Evolutionary conservation across 805 yeast genomes (phyloP), one percentile per base, ranked within the genome.

Genomic region (Yarrowia sp.): DNA sequence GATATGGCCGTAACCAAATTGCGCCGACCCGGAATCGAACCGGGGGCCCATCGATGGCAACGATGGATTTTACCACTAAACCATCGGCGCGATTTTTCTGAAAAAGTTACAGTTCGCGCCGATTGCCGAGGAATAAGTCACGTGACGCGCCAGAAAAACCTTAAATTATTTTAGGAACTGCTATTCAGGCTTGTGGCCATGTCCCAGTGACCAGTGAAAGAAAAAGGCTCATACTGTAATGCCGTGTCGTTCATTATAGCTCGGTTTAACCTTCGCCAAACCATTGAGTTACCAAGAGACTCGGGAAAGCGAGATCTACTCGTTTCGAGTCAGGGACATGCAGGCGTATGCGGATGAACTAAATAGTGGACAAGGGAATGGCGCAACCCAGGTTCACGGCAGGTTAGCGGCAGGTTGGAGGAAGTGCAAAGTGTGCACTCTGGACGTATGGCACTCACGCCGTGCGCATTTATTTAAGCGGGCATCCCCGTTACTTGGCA

Each of bases 31-130:
- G 58, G 58, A 51, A 51, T 51, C 43, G 58, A 51, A 51, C 58
- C 58, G 58, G 58, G 58, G 58, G 58, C 58, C 58, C 58, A 51
- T 51, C 58, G 58, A 51, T 51, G 58, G 58, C 58, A 51, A 51
- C 58, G 58, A 51, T 51, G 58, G 58, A 51, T 51, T 51, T 51
- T 51, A 51, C 58, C 58, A 51, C 58, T 51, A 51, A 51, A 51
- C 58, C 58, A 51, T 51, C 58, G 58, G 58, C 58, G 58, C 58
- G 28, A 9, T 44, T 18, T 33, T 36, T 36, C n/a, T n/a, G 4
- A 4, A 8, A 17, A 48, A 33, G 4, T 22, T 44, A n/a, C 31
- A 31, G 17, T 7, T 15, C 9, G 5, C 13, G 39, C 17, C 10
- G 41, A 17, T 33, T 17, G 9, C 7, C 33, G 17, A 13, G n/a